A percentile compares a stretch with the other conserved stretches of the same genome.
Conservation (phyloP, 495 filamentous ascomycete genomes). For the Penicillium mononematosum region DNA sequence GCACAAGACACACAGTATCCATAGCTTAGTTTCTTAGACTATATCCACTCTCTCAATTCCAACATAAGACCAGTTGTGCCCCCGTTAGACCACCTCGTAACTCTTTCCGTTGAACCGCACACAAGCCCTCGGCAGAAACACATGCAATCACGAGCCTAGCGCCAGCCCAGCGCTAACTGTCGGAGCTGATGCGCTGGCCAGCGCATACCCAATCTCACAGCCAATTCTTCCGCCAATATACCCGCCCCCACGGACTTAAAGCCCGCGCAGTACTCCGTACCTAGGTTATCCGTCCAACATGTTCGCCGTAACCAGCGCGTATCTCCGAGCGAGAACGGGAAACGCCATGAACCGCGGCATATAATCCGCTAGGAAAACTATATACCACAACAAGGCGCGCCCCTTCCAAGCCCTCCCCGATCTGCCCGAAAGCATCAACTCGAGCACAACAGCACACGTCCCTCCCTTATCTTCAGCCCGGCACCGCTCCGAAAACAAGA, state of each 20-base stretch:
- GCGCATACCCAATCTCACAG: background rate
- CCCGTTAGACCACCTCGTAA: background rate
- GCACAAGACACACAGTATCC: constrained; percentile 2
- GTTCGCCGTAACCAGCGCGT: background rate
- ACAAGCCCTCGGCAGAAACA: background rate
- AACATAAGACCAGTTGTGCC: background rate
- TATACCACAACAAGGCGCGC: background rate
- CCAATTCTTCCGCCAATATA: background rate
- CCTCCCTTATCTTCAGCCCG: background rate
- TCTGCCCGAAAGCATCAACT: background rate
- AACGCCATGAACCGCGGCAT: background rate
- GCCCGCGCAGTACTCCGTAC: too few relatives aligned
- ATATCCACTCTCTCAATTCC: background rate
- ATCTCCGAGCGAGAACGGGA: background rate
- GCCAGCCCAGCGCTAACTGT: background rate
- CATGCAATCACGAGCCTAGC: background rate
- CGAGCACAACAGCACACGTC: background rate
- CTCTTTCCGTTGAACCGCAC: background rate
- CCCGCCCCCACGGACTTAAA: background rate
- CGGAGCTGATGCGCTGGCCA: background rate
- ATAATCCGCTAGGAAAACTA: background rate
- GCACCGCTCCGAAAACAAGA: background rate
- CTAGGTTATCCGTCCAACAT: background rate
- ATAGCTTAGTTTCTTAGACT: background rate
- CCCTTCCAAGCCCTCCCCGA: background rate